A percentile compares a stretch with the other conserved stretches of the same genome.
Conservation (phyloP, 805 yeast genomes). For the Suhomyces emberorum region DNA sequence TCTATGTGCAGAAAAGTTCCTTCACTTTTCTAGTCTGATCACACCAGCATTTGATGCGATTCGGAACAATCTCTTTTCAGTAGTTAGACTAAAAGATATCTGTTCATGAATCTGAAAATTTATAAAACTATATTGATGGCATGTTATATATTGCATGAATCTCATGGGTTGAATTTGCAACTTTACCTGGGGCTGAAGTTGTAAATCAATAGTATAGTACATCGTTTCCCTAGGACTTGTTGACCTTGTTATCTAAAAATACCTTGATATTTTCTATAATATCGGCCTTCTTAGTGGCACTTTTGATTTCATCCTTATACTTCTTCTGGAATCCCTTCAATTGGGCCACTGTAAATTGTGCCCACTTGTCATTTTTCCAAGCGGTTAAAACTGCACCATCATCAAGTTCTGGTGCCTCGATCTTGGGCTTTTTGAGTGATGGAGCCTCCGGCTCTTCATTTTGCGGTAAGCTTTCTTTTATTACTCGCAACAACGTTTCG, state of each 20-base stretch:
- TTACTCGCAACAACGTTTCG: constrained; percentile 9
- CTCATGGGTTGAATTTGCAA: too few species aligned
- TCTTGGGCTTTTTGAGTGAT: constrained; percentile 7
- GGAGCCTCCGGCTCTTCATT: constrained; percentile 31
- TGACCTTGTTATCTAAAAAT: constrained; percentile 16
- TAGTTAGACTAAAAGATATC: too few species aligned
- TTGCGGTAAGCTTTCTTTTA: constrained; percentile 10
- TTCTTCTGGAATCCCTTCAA: constrained; percentile 36
- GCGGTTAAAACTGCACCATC: constrained; percentile 42
- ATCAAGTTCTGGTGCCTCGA: constrained; percentile 18
- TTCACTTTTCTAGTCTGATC: too few species aligned
- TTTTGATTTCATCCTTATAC: constrained; percentile 30
- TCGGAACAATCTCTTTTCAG: too few species aligned
- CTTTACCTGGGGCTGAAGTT: too few species aligned
- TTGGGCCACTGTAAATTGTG: constrained; percentile 40
- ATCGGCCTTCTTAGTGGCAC: constrained; percentile 41
- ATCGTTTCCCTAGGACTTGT: too few species aligned
- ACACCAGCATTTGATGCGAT: too few species aligned
- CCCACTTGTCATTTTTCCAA: constrained; percentile 37
- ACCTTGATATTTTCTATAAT: constrained; percentile 40
- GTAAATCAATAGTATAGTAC: too few species aligned
- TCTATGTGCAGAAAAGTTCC: too few species aligned
- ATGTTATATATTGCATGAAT: too few species aligned
- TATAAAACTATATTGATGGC: too few species aligned
- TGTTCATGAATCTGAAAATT: too few species aligned